Evolutionary conservation across 2,329 filamentous ascomycete genomes (phyloP).

Genomic region (Sporothrix schenckii): DNA sequence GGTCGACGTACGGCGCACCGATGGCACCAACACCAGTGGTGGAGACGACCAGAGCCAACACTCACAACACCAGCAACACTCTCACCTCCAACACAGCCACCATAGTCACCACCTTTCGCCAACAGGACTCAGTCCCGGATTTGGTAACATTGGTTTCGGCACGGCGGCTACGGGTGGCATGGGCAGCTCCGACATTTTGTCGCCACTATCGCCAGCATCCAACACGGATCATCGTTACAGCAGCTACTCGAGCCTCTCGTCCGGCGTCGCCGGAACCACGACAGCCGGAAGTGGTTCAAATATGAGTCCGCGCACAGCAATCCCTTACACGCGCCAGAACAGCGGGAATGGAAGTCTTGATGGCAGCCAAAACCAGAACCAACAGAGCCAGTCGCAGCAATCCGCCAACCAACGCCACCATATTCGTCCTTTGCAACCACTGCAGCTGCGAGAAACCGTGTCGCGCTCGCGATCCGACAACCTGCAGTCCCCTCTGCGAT

Average conservation of each 20-base stretch:
- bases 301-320: slow-evolving; percentile 50
- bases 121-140: slow-evolving; percentile 67
- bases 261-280: slow-evolving; percentile 46
- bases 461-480: slow-evolving; percentile 60
- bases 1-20: slow-evolving; percentile 67
- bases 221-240: slow-evolving; percentile 54
- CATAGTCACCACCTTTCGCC: slow-evolving; percentile 55
- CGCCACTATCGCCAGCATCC: slow-evolving; percentile 59
- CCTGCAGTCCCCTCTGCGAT: slow-evolving; percentile 60
- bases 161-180: slow-evolving; percentile 51
- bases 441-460: slow-evolving; percentile 61
- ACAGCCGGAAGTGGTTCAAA: slow-evolving; percentile 1
- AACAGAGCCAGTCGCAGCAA: neutral
- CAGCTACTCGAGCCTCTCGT: slow-evolving; percentile 45
- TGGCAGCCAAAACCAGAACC: neutral
- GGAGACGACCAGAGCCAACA: slow-evolving; percentile 55
- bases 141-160: slow-evolving; percentile 68
- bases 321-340: slow-evolving; percentile 56
- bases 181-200: slow-evolving; percentile 58
- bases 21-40: slow-evolving; percentile 44
- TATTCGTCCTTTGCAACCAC: slow-evolving; percentile 59
- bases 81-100: slow-evolving; percentile 21
- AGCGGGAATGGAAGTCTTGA: slow-evolving; percentile 50
- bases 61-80: slow-evolving; percentile 12
- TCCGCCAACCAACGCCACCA: slow-evolving; percentile 45